Evolutionary conservation across 1,284 basidiomycete genomes (phyloP).

Genomic region (Leucoagaricus sp.): DNA sequence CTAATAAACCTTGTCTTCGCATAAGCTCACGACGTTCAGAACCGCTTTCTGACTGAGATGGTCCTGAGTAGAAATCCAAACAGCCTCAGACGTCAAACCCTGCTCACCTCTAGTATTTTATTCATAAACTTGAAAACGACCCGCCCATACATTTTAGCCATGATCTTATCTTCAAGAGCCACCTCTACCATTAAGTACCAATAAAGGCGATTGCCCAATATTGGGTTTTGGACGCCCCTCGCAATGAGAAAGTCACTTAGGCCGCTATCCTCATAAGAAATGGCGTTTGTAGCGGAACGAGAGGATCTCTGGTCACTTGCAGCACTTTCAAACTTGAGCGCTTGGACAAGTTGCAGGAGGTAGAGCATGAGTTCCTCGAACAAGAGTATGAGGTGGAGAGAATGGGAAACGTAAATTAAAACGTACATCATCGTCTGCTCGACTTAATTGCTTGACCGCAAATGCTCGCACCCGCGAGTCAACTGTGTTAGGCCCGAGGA

Average conservation of each 20-base stretch:
- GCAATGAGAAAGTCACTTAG: constrained; percentile 90
- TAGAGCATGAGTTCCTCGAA: constrained; percentile 88
- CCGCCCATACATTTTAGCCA: constrained; percentile 90
- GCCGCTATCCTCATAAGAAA: constrained; percentile 82
- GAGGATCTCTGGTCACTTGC: constrained; percentile 71
- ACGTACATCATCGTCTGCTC: constrained; percentile 91
- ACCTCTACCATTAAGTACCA: constrained; percentile 99
- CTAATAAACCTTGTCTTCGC: constrained; percentile 83
- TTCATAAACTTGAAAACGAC: constrained; percentile 90
- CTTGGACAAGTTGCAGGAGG: constrained; percentile 95
- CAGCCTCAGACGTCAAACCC: not conserved
- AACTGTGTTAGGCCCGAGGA: constrained; percentile 89
- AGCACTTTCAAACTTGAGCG: constrained; percentile 90
- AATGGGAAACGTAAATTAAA: not conserved
- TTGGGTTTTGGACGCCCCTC: constrained; percentile 79
- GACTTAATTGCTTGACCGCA: constrained; percentile 87
- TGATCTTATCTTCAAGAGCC: constrained; percentile 73
- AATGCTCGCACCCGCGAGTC: constrained; percentile 93
- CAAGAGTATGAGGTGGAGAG: not conserved
- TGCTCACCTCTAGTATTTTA: constrained; percentile 77
- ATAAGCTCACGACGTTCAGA: constrained; percentile 80
- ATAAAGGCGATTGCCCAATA: constrained; percentile 90
- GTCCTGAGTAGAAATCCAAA: constrained; percentile 13
- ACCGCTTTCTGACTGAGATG: constrained; percentile 65
- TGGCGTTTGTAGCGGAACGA: constrained; percentile 65